Base-by-base conservation (phyloP, 257 asterid species). In the Solanum appendiculatum region DNA sequence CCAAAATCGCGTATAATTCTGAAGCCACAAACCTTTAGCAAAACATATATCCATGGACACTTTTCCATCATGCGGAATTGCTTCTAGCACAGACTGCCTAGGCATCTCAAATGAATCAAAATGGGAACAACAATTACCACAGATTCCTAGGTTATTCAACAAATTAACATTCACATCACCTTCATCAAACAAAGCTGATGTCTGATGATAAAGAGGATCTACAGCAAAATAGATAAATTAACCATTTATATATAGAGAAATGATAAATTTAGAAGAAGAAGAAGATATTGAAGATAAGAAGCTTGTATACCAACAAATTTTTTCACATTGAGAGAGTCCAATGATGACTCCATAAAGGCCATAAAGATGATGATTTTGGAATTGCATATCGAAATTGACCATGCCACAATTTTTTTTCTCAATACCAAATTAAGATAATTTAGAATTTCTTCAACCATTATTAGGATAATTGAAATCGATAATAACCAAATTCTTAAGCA, bases 161-260 rank as follows among this genome's bases (percentile, higher is more conserved):
- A 97, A 89, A 86, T 94, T 91, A 84, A 98, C 99, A 92, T 94
- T 97, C 7, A 98, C 98, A 37, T 98, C 99, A 82, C 98, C 98
- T 94, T 97, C 98, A 89, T 96, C 98, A 91, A 95, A 96, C 93
- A 93, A 97, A 87, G 99, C 96, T n/a, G 98, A 94, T 58, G 98
- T 97, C 92, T 97, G 99, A 86, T 97, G 98, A 91, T 97, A 97
- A 82, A 97, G 98, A 87, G 99, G 98, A 89, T 97, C 98, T n/a
- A 95, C 96, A 85, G 90, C 95, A 40, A 40, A 40, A 9, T 54
- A 34, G 39, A 87, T 40, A 60, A 80, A 37, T 58, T 40, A 20
- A 83, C 21, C 21, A 27, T 13, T 33, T 20, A 75, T 21, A 64
- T 33, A 80, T 42, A 25, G 60, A 73, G 2, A 33, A 29, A 31